These are phyloP conservation scores for Fusarium piperis DNA, from an alignment of 2,329 filamentous ascomycete genomes.

Conservation along the genomic window DNA sequence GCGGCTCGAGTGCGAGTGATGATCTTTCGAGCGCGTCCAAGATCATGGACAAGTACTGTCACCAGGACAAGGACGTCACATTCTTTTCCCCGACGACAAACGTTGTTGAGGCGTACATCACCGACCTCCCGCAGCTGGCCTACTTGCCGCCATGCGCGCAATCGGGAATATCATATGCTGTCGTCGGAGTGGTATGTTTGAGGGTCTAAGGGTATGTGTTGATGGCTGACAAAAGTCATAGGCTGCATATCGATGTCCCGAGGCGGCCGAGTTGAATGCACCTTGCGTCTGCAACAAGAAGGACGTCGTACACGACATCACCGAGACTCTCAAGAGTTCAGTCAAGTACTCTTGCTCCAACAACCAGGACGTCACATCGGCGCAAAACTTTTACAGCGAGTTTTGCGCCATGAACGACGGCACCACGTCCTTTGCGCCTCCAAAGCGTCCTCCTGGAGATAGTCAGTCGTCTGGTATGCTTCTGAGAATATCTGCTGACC, in stretches of 20 bases:
- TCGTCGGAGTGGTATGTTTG: slow-evolving; percentile 41
- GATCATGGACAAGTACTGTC: slow-evolving; percentile 60
- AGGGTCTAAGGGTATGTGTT: not conserved
- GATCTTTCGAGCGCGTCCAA: slow-evolving; percentile 58
- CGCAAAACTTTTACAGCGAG: slow-evolving; percentile 59
- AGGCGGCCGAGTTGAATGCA: slow-evolving; percentile 54
- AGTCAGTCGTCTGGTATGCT: slow-evolving; percentile 49
- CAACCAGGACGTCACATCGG: slow-evolving; percentile 57
- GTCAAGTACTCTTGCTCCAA: slow-evolving; percentile 58
- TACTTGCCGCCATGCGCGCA: slow-evolving; percentile 53
- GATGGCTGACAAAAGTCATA: slow-evolving; percentile 11
- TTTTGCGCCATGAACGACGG: slow-evolving; percentile 63
- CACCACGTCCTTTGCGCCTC: slow-evolving; percentile 58
- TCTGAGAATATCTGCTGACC: not conserved
- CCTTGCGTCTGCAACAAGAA: slow-evolving; percentile 64
- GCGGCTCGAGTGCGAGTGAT: slow-evolving; percentile 57
- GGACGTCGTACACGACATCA: slow-evolving; percentile 56
- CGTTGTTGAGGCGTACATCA: slow-evolving; percentile 58
- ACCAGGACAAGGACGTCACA: slow-evolving; percentile 49
- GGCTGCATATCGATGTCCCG: slow-evolving; percentile 47
- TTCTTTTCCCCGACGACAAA: slow-evolving; percentile 55
- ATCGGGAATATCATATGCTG: slow-evolving; percentile 44
- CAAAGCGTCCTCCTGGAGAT: slow-evolving; percentile 59
- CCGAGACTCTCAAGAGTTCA: slow-evolving; percentile 53
- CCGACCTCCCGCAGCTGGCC: slow-evolving; percentile 56